Percentiles rank a stretch among this genome's conserved stretches.
Evolutionary conservation across 2,329 filamentous ascomycete species (phyloP).

Genomic region (Xylariaceae sp.): DNA sequence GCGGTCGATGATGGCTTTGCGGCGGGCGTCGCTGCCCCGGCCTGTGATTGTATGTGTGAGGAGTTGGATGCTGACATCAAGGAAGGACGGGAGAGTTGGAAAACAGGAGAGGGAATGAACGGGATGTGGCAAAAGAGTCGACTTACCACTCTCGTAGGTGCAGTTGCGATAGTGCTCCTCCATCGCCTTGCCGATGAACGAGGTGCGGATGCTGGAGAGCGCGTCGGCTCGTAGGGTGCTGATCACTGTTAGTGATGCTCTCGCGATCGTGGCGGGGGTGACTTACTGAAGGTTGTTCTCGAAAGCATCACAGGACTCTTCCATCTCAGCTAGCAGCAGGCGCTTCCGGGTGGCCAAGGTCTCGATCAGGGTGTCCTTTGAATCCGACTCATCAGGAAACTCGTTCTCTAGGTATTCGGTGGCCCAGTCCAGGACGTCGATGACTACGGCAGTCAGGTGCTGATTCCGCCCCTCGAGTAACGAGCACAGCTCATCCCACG

Average conservation of each 20-base stretch:
- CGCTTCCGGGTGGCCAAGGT: conserved; percentile 22
- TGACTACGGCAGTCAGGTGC: conserved; percentile 5
- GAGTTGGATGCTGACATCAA: background rate
- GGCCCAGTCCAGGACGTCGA: conserved; percentile 8
- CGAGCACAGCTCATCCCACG: conserved; percentile 24
- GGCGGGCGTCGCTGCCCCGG: conserved; percentile 22
- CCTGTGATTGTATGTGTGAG: conserved; percentile 17
- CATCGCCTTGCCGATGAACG: conserved; percentile 30
- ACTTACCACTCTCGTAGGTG: conserved; percentile 26
- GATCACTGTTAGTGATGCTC: background rate
- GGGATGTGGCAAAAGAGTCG: background rate
- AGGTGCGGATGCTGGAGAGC: conserved; percentile 29
- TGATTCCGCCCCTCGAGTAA: conserved; percentile 11
- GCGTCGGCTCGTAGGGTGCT: conserved; percentile 28
- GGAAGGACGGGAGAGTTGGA: background rate
- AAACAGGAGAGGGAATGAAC: background rate
- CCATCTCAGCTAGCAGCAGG: conserved; percentile 19
- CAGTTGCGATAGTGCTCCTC: conserved; percentile 24
- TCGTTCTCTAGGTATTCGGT: conserved; percentile 6
- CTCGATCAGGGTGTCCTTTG: conserved; percentile 12
- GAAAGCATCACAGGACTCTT: conserved; percentile 14
- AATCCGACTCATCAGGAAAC: conserved; percentile 1
- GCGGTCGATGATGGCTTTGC: conserved; percentile 26
- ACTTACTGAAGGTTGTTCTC: conserved; percentile 11
- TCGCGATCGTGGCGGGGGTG: background rate